Base-by-base conservation (phyloP, 2,329 filamentous ascomycete genomes). In the Fusarium torulosum region DNA sequence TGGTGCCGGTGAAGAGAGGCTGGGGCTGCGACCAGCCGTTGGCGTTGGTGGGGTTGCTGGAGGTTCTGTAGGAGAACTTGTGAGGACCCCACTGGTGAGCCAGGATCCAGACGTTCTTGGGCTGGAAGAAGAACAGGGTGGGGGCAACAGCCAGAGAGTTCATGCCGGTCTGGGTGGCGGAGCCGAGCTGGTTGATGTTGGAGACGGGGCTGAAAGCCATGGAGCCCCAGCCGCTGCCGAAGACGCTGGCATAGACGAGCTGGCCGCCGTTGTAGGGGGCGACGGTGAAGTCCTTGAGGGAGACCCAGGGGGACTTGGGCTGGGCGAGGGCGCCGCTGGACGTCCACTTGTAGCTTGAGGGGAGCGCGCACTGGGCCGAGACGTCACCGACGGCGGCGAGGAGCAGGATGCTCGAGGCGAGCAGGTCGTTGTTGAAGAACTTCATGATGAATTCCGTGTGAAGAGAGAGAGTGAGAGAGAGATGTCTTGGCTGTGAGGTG, bases 71-170 rank as follows among this genome's bases (percentile, higher is more conserved):
- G 4, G 82, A 82, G 79, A 90, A 91, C 0, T 87, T 69, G 1
- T 82, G 84, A 0, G 84, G 72, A 2, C 87, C 87, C 87, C 87
- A 90, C 75, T 91, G 87, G 72, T 89, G 85, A n/a, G 86, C 85
- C 0, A 90, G 81, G n/a, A 90, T 78, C 88, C 88, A 91, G 65
- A 85, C 76, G 66, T 78, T 81, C 78, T 89, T 90, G 1, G 88
- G 88, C 7, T 73, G 69, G 70, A 90, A 90, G 79, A 84, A 86
- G 79, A 91, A 89, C 46, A 91, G 77, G 0, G 86, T 87, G 1
- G 88, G 88, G 0, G 88, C 58, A 5, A 61, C 58, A 4, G 58
- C 58, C 2, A 1, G 2, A 6, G 17, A 20, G n/a, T 0, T 19
- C 44, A 31, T 60, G 9, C 4, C 31, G 6, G 58, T 61, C 46